These are phyloP conservation scores for Atalantia buxifolia DNA, from an alignment of 345 rosid species.

Conservation along the genomic window DNA sequence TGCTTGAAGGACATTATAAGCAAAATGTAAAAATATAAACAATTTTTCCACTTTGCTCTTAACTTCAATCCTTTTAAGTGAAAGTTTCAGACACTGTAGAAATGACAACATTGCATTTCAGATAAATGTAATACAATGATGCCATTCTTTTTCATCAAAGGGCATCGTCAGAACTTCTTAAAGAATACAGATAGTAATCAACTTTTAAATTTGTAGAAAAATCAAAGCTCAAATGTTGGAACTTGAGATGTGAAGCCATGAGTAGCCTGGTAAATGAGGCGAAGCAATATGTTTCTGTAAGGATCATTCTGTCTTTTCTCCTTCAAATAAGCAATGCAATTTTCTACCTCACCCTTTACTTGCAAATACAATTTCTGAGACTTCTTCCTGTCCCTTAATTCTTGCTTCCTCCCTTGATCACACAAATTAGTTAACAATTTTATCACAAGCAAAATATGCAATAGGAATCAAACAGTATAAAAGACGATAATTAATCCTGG, in stretches of 20 bases:
- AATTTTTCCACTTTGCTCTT: too few species aligned
- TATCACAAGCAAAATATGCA: too few species aligned
- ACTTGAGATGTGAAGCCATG: constrained; percentile 44
- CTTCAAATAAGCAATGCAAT: constrained; percentile 48
- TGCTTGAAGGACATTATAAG: too few species aligned
- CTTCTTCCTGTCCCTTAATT: constrained; percentile 43
- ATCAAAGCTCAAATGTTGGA: constrained; percentile 56
- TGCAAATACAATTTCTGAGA: constrained; percentile 47
- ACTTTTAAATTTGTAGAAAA: neutral
- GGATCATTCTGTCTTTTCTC: constrained; percentile 64
- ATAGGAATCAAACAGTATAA: too few species aligned
- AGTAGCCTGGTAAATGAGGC: constrained; percentile 35
- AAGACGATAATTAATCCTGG: too few species aligned
- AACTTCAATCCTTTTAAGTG: too few species aligned
- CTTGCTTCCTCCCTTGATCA: constrained; percentile 37
- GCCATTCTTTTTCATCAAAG: neutral
- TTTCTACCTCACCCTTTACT: constrained; percentile 55
- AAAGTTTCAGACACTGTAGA: neutral
- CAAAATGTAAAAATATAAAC: too few species aligned
- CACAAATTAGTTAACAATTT: neutral
- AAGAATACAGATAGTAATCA: neutral
- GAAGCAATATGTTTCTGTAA: constrained; percentile 44
- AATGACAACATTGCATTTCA: neutral
- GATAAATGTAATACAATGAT: neutral
- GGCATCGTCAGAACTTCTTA: neutral